Percentiles rank a stretch among this genome's conserved stretches.
These are phyloP conservation scores for Amyloporia xantha DNA, from an alignment of 768 basidiomycete species.

Conservation along the genomic window DNA sequence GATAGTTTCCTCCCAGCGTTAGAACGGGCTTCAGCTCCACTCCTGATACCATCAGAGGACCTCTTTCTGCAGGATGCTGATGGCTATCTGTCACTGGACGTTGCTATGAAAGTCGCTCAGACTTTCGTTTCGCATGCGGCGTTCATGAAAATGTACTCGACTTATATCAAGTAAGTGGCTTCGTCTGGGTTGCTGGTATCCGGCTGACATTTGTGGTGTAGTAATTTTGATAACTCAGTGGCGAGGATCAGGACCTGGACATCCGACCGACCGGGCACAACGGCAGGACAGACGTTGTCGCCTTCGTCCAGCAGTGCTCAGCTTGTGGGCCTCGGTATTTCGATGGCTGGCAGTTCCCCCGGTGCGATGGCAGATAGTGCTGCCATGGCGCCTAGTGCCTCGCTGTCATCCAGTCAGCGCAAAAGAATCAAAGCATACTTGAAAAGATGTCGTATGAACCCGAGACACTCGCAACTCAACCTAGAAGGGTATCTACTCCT, in stretches of 20 bases:
- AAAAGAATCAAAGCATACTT: constrained; percentile 86
- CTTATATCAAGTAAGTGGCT: constrained; percentile 87
- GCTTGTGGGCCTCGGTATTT: constrained; percentile 52
- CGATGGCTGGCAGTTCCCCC: constrained; percentile 46
- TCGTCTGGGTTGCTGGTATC: constrained; percentile 3
- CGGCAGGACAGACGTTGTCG: constrained; percentile 42
- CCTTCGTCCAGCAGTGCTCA: constrained; percentile 58
- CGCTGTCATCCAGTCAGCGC: constrained; percentile 67
- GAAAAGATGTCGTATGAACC: constrained; percentile 84
- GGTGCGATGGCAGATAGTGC: constrained; percentile 32
- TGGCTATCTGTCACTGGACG: constrained; percentile 64
- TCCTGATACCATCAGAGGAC: constrained; percentile 46
- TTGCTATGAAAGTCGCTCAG: constrained; percentile 76
- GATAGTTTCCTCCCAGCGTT: constrained; percentile 90
- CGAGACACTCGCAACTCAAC: constrained; percentile 89
- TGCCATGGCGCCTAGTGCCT: constrained; percentile 36
- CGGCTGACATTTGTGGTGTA: constrained; percentile 23
- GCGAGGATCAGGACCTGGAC: constrained; percentile 86
- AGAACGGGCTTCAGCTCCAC: constrained; percentile 65
- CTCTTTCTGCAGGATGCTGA: constrained; percentile 54
- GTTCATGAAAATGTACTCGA: constrained; percentile 98
- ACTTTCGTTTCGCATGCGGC: constrained; percentile 93
- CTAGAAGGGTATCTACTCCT: constrained; percentile 90
- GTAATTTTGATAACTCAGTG: constrained; percentile 92
- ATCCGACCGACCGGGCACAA: constrained; percentile 41